Base-by-base conservation (phyloP, 1,284 basidiomycete species). In the Anthracocystis walkeri region DNA sequence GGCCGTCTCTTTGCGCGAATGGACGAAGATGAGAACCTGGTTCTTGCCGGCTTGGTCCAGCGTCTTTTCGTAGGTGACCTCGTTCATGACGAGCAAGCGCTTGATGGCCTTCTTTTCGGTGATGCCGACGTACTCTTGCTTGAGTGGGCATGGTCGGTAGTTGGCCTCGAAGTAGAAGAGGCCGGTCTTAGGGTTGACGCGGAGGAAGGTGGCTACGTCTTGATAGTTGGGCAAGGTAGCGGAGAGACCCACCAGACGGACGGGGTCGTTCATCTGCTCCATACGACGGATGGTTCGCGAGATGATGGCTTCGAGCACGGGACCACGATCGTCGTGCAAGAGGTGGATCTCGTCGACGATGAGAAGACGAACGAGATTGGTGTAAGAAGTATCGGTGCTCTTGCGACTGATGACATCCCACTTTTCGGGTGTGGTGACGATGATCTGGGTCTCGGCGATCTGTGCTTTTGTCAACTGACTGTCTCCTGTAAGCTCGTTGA, bases 61-160 rank as follows among this genome's bases (percentile, higher is more conserved):
- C 33, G 82, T 80, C 87, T 99, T 99, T 86, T 99, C 96, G 88
- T 99, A 99, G 86, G 95, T 97, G 44, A 99, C 95, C 85, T 99
- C 95, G 87, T 99, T 99, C 90, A 95, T 96, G 70, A 98, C 91
- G 84, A 98, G 95, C 84, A 96, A 93, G 4, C 97, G 91, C 86
- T 97, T 98, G 89, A 99, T 98, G 0, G 97, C 97, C 87, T 98
- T 99, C 89, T 97, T 98, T 88, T 99, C 97, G 0, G 96, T 98
- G 72, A 99, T 91, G 70, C 97, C 97, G 74, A 99, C 91, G 86
- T 97, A 98, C 82, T 97, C 94, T 80, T 98, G 95, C 84, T 96
- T 94, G 40, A 99, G 90, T 1, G 92, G 93, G 83, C 96, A 97
- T 11, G 97, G 97, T 50, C 97, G 90, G 94, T 0, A 94, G 90